phyloP scores from a whole-genome alignment of 2,329 filamentous ascomycete species.

The Pseudogymnoascus sp. region DNA sequence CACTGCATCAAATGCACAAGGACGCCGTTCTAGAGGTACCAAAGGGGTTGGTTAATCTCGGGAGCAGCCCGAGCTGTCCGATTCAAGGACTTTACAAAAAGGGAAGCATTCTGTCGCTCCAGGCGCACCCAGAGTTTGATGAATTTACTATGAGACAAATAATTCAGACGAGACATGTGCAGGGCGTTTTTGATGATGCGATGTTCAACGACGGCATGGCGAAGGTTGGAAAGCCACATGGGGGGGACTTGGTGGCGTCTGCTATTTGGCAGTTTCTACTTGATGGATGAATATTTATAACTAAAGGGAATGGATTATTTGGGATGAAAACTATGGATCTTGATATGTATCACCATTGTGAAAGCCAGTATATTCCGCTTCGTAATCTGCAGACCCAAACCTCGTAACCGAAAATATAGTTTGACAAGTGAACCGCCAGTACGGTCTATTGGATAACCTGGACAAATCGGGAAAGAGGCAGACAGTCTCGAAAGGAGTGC shows the following conservation, averaged over 20 bases:
- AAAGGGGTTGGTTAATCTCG: slow-evolving; percentile 53
- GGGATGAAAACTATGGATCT: background rate
- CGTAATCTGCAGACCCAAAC: background rate
- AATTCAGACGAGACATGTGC: slow-evolving; percentile 53
- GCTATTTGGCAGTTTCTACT: background rate
- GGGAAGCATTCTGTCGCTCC: slow-evolving; percentile 62
- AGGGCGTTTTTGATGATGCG: slow-evolving; percentile 64
- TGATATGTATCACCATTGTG: background rate
- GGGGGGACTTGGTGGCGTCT: background rate
- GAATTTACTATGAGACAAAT: slow-evolving; percentile 64
- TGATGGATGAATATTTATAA: background rate
- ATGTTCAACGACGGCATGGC: slow-evolving; percentile 53
- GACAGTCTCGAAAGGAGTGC: background rate
- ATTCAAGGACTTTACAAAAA: slow-evolving; percentile 75
- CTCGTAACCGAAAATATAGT: background rate
- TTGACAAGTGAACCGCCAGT: background rate
- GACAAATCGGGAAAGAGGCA: background rate
- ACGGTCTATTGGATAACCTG: background rate
- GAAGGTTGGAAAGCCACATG: background rate
- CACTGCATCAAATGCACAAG: slow-evolving; percentile 67
- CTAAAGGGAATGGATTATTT: background rate
- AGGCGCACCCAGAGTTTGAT: slow-evolving; percentile 82
- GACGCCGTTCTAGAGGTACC: slow-evolving; percentile 66
- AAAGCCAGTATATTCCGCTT: background rate
- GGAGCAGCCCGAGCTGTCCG: slow-evolving; percentile 56